phyloP scores from a whole-genome alignment of 495 filamentous ascomycete species.

The Neurospora sp. region DNA sequence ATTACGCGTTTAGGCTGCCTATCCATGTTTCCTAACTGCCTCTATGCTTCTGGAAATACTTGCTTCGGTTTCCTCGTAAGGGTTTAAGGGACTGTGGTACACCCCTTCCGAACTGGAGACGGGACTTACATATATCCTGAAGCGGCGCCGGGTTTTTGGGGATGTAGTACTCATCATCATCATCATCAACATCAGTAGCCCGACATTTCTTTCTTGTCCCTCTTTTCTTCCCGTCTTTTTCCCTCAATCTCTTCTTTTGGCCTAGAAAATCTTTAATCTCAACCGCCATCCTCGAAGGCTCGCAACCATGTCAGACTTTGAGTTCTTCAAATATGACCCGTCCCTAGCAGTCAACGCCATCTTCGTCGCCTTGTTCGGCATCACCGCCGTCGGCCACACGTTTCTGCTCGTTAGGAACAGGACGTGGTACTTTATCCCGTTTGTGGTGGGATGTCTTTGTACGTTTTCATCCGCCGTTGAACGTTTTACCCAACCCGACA shows the following conservation, averaged over 20 bases:
- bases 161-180: neutral
- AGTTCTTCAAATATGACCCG: slow-evolving; percentile 39
- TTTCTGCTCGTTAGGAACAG: slow-evolving; percentile 36
- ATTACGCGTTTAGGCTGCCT: neutral
- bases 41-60: neutral
- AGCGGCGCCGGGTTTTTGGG: neutral
- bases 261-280: neutral
- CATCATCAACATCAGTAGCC: neutral
- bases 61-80: neutral
- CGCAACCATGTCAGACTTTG: slow-evolving; percentile 13
- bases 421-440: slow-evolving; percentile 53
- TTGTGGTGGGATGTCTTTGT: slow-evolving; percentile 49
- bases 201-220: neutral
- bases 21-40: neutral
- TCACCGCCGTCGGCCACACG: slow-evolving; percentile 35
- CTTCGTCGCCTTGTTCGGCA: slow-evolving; percentile 42
- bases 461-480: slow-evolving; percentile 12
- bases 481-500: neutral
- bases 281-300: neutral
- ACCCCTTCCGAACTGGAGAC: neutral
- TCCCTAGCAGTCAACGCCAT: slow-evolving; percentile 37
- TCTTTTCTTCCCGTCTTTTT: neutral
- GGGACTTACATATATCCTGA: neutral
- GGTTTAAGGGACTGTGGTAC: neutral
- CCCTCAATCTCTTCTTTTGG: neutral